Base-by-base conservation (phyloP, 2,329 filamentous ascomycete species). In the Fusarium sp. region DNA sequence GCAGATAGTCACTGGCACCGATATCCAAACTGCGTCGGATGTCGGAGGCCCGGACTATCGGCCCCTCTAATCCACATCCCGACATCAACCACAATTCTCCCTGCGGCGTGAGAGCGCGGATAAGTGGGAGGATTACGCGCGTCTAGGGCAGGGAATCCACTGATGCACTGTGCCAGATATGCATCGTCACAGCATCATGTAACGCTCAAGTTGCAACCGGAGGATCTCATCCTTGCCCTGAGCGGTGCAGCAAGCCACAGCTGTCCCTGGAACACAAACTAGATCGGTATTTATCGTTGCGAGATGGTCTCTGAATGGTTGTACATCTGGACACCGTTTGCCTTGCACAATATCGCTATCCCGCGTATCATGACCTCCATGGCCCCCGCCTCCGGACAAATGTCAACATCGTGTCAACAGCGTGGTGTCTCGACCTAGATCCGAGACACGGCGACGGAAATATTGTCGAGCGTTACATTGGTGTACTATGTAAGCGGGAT, bases 11-110 rank as follows among this genome's bases (percentile, higher is more conserved):
- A 40, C 42, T 61, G 61, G 61, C 64, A 70, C 70, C 70, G 68
- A 73, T 31, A 70, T 60, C 70, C 70, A 54, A 52, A 57, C 36
- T 31, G 50, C 27, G 59, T 63, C 70, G 70, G 70, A 70, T 73
- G 68, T 73, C 70, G 70, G 70, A 62, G 35, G 36, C 36, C 33
- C 67, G 68, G 70, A 36, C 31, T 64, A 65, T 68, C 68, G 70
- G 70, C 64, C 70, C 70, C 50, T 62, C 64, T 63, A 62, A 65
- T 52, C 57, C 63, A 57, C 57, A 66, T 57, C 29, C 22, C 63
- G 61, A 13, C 62, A 22, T 36, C 63, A 54, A 67, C 45, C 52
- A 42, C 16, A 13, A 20, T 52, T n/a, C 33, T 52, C 50, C 33
- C 27, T 62, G 31, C 29, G n/a, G 18, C 22, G 31, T 29, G 16